A percentile compares a stretch with the other conserved stretches of the same genome.
phyloP scores from a whole-genome alignment of 2,329 filamentous ascomycete species.

The Diplodia mutila region DNA sequence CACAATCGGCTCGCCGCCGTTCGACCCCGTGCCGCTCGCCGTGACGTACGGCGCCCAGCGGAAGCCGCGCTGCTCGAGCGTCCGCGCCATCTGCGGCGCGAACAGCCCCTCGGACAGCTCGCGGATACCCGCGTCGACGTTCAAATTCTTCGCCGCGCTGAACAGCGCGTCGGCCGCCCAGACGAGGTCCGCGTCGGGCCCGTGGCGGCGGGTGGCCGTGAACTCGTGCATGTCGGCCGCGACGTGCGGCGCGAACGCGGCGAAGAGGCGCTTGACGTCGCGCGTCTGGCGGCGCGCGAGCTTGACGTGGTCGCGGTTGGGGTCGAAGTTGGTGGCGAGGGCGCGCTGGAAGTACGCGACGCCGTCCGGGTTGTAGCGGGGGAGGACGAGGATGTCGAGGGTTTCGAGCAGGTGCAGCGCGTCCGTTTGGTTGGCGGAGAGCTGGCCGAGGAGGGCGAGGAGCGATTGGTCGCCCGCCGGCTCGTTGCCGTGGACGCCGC shows the following conservation, averaged over 20 bases:
- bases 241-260: slow-evolving; percentile 38
- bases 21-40: slow-evolving; percentile 31
- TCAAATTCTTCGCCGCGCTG: slow-evolving; percentile 43
- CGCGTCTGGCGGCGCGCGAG: slow-evolving; percentile 41
- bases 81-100: slow-evolving; percentile 38
- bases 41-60: slow-evolving; percentile 40
- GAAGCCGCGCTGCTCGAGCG: slow-evolving; percentile 35
- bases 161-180: slow-evolving; percentile 43
- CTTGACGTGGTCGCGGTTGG: slow-evolving; percentile 44
- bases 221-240: slow-evolving; percentile 46
- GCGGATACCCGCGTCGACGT: slow-evolving; percentile 41
- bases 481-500: slow-evolving; percentile 43
- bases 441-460: slow-evolving; percentile 41
- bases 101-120: slow-evolving; percentile 41
- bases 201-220: slow-evolving; percentile 34
- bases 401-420: slow-evolving; percentile 37
- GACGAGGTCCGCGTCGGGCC: slow-evolving; percentile 33
- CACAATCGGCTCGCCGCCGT: slow-evolving; percentile 32
- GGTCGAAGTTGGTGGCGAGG: slow-evolving; percentile 42
- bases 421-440: slow-evolving; percentile 40
- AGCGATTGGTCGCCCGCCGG: slow-evolving; percentile 43
- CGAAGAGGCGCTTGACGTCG: slow-evolving; percentile 41
- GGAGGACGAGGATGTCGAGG: slow-evolving; percentile 41
- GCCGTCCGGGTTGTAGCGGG: slow-evolving; percentile 44
- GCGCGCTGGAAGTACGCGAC: slow-evolving; percentile 43